A percentile compares a stretch with the other conserved stretches of the same genome.
Conservation (phyloP, 2,329 filamentous ascomycete genomes). For the Domatiomyces catenatus region DNA sequence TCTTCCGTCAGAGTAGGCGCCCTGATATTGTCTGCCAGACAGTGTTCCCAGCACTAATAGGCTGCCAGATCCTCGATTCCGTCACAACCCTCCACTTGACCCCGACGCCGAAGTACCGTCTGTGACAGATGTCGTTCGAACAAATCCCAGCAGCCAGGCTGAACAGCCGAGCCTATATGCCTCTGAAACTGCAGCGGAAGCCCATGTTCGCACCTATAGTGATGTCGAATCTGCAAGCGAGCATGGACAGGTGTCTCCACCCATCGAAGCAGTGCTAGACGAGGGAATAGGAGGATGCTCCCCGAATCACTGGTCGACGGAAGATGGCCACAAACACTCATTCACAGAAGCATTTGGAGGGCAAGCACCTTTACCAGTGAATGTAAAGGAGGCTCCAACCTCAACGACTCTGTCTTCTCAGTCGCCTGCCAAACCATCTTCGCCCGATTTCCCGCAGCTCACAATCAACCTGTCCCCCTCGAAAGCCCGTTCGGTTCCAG, state of each 20-base stretch:
- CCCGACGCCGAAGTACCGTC: background rate
- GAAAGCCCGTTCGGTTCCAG: background rate
- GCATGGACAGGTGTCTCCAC: conserved; percentile 7
- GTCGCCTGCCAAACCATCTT: background rate
- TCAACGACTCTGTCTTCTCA: background rate
- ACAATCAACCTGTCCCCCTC: background rate
- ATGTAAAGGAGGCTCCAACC: background rate
- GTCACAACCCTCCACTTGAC: background rate
- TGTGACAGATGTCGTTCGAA: background rate
- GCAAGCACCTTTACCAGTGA: background rate
- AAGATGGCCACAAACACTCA: background rate
- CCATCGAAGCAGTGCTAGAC: background rate
- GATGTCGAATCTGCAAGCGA: conserved; percentile 18
- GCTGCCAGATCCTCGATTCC: background rate
- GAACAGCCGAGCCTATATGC: background rate
- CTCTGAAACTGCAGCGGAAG: background rate
- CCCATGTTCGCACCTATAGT: background rate
- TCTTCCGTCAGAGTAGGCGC: conserved; percentile 5
- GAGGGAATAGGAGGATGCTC: background rate
- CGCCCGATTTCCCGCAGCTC: background rate
- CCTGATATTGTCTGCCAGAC: background rate
- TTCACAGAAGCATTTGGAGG: background rate
- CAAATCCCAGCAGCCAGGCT: background rate
- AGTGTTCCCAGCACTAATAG: background rate
- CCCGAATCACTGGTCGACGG: background rate